Evolutionary conservation across 192 early-diverging fungal species (phyloP).

Genomic region (Haplosporangium gracile): DNA sequence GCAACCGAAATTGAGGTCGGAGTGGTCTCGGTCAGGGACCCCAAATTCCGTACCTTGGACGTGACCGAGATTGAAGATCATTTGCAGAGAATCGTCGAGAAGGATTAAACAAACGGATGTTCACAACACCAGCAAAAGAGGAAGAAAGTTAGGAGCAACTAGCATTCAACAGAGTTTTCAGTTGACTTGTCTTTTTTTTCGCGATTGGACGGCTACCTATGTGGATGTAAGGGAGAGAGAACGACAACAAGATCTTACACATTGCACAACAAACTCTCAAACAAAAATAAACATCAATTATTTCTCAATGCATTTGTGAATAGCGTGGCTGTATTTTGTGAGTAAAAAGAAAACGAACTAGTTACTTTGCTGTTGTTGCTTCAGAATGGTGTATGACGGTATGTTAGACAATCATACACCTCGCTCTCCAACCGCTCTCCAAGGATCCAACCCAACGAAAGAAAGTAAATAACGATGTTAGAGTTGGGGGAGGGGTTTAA

Average conservation of each 20-base stretch:
- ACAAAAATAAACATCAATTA: background rate
- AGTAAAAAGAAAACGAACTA: background rate
- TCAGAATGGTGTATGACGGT: too few species aligned
- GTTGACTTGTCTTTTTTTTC: background rate
- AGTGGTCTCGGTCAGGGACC: conserved; percentile 81
- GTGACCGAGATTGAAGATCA: conserved; percentile 90
- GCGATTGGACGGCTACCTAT: background rate
- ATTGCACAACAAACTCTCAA: background rate
- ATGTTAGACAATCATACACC: too few species aligned
- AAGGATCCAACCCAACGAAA: too few species aligned
- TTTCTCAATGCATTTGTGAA: background rate
- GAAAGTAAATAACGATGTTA: too few species aligned
- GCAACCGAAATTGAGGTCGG: conserved; percentile 96
- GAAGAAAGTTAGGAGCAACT: background rate
- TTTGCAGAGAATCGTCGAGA: conserved; percentile 88
- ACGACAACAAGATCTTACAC: background rate
- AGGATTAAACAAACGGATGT: conserved; percentile 68
- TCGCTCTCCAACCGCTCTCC: too few species aligned
- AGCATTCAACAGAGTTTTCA: background rate
- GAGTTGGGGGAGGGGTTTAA: background rate
- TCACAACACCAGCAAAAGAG: background rate
- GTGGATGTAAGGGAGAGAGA: background rate
- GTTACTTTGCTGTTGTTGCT: too few species aligned
- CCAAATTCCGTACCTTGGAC: conserved; percentile 83
- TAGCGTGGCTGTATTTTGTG: too few species aligned